These are phyloP conservation scores for Botrytis tulipae DNA, from an alignment of 2,329 filamentous ascomycete genomes.

Conservation along the genomic window DNA sequence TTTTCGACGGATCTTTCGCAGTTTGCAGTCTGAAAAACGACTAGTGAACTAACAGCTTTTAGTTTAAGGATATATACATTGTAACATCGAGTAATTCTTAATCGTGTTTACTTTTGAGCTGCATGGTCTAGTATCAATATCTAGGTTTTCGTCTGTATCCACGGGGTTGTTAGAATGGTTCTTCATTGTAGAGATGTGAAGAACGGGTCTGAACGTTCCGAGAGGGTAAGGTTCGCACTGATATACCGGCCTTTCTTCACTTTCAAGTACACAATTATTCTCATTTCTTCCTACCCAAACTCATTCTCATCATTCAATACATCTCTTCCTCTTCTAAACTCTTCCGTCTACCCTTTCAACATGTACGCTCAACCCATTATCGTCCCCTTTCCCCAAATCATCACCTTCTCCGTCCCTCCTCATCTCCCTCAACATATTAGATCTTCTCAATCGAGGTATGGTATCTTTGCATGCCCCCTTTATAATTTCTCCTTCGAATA, in stretches of 20 bases:
- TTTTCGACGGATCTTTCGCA: not conserved
- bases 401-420: not conserved
- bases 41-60: not conserved
- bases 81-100: not conserved
- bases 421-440: slow-evolving; percentile 9
- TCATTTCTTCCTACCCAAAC: no score
- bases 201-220: fast-evolving
- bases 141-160: not conserved
- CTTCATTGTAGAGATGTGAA: not conserved
- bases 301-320: no score
- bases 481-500: slow-evolving; percentile 26
- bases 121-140: not conserved
- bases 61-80: not conserved
- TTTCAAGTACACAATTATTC: not conserved
- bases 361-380: not conserved
- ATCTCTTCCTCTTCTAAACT: not conserved
- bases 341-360: not conserved
- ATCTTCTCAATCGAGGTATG: slow-evolving; percentile 10
- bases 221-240: not conserved
- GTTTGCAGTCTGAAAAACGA: not conserved
- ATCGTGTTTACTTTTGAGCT: not conserved
- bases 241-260: not conserved
- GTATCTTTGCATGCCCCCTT: slow-evolving; percentile 15
- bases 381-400: not conserved
- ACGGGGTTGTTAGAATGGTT: not conserved